A percentile compares a stretch with the other conserved stretches of the same genome.
These are phyloP conservation scores for Lipomyces starkeyi DNA, from an alignment of 805 yeast genomes.

Conservation along the genomic window DNA sequence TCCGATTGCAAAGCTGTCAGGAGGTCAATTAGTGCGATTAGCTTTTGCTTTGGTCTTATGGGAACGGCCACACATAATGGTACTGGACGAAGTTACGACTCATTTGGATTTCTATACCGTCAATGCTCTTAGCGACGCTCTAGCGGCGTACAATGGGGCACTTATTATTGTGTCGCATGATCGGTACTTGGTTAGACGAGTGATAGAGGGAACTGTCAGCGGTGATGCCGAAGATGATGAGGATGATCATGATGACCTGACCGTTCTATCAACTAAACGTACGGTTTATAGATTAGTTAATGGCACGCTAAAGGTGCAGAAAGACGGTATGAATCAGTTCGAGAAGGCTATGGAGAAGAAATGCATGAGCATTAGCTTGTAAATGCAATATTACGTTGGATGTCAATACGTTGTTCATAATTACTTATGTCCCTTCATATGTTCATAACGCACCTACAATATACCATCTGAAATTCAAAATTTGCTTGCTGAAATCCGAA, in stretches of 20 bases:
- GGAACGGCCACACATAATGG: slow-evolving; percentile 5
- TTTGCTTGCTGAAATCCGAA: too few species aligned
- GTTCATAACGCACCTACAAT: too few species aligned
- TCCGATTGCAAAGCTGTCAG: slow-evolving; percentile 1
- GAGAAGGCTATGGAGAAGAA: neutral
- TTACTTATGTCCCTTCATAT: too few species aligned
- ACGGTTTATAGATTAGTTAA: neutral
- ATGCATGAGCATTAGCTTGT: neutral
- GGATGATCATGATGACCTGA: slow-evolving; percentile 4
- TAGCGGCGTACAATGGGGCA: slow-evolving; percentile 1
- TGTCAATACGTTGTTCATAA: too few species aligned
- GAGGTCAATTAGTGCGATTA: slow-evolving; percentile 11
- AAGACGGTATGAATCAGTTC: slow-evolving; percentile 3
- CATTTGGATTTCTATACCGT: slow-evolving; percentile 10
- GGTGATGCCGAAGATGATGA: slow-evolving; percentile 2
- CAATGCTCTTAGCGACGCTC: slow-evolving; percentile 3
- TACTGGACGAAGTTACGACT: slow-evolving; percentile 9
- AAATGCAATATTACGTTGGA: neutral
- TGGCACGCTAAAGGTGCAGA: slow-evolving; percentile 1
- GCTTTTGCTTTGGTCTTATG: slow-evolving; percentile 3
- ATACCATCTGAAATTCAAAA: too few species aligned
- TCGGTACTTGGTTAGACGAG: slow-evolving; percentile 5
- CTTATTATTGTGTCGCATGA: slow-evolving; percentile 11
- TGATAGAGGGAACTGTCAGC: slow-evolving; percentile 1
- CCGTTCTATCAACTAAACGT: neutral